Evolutionary conservation across 768 basidiomycete genomes (phyloP), one percentile per base, ranked within the genome.

Genomic region (Collybiopsis confluens): DNA sequence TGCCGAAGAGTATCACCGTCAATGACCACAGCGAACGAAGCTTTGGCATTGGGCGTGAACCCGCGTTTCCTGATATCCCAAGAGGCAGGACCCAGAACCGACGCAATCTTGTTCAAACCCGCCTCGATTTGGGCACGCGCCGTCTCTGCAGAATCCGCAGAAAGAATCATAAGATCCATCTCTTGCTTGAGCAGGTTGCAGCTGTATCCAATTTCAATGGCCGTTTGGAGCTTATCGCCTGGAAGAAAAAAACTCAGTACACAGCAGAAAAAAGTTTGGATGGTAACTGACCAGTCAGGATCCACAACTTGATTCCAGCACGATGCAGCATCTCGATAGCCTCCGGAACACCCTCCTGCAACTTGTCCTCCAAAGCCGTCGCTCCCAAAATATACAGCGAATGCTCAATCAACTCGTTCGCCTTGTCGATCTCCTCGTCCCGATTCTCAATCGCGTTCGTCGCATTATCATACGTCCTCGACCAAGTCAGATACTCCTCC

Each of bases 241-340:
- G 58, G 3, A 36, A 21, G 46, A 3, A 55, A 48, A 42, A 18
- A 50, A 33, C 42, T 40, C 45, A 18, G 49, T 56, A 30, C 40
- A 15, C 5, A 9, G 21, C 20, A 23, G 10, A 37, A 45, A 47
- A 44, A 36, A 6, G 49, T 38, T 52, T 42, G 40, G 21, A 40
- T 49, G 49, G 33, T 6, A 30, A 66, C 71, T 33, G 54, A 88
- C 90, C 94, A 33, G 96, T 98, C 45, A 98, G 72, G 67, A 98
- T 96, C 96, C 96, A 99, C 2, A 99, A 68, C 70, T 98, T 99
- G 74, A 99, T 97, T 11, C 96, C 96, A 1, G 96, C 96, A 26
- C 80, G 75, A 62, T 97, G 93, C 16, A 99, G 75, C 52, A 79
- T 86, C 60, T 92, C 93, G 59, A 99, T 98, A 1, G 96, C 89